Evolutionary conservation across 129 eudicot species (phyloP), one percentile per base, ranked within the genome.

Genomic region (Pulicaria dysenterica): DNA sequence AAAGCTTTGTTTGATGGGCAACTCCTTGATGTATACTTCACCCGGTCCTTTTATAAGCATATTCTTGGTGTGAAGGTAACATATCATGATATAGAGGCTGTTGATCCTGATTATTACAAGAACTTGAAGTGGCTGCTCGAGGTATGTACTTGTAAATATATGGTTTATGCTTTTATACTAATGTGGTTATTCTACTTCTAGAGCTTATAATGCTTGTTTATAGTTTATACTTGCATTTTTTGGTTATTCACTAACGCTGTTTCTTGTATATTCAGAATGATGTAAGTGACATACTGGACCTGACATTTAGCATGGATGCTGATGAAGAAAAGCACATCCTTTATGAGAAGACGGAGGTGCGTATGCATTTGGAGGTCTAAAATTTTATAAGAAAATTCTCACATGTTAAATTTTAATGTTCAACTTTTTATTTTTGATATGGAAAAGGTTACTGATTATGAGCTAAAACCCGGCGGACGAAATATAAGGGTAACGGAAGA

Each of bases 381-480:
- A 40, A 9, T 19, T 7, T 0, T 11, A n/a, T 8, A 15, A 39
- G 67, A 24, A 24, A 24, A 14, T 61, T 61, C 67, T 61, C 67
- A 39, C 31, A 24, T 24, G 1, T 24, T 0, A 24, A 24, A 24
- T 24, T 24, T 24, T 24, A 24, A 24, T 24, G 31, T 1, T 24
- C 31, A 24, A 24, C 31, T 2, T 55, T 36, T 58, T 57, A 6
- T 67, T 37, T 60, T 71, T 82, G 3, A 34, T 50, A 56, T 69
- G 83, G 8, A 19, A 60, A 67, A 94, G 99, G 99, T 94, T 73
- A 90, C 97, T 44, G 99, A 94, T 77, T 81, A 94, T 71, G 99
- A 94, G 94, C 99, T 94, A 8, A 94, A 88, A 83, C 99, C 97
- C 43, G 99, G 99, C 74, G 99, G 99, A 73, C 84, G 99, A 65